These are phyloP conservation scores for Cladophialophora chaetospira DNA, from an alignment of 2,329 filamentous ascomycete genomes.

Conservation along the genomic window DNA sequence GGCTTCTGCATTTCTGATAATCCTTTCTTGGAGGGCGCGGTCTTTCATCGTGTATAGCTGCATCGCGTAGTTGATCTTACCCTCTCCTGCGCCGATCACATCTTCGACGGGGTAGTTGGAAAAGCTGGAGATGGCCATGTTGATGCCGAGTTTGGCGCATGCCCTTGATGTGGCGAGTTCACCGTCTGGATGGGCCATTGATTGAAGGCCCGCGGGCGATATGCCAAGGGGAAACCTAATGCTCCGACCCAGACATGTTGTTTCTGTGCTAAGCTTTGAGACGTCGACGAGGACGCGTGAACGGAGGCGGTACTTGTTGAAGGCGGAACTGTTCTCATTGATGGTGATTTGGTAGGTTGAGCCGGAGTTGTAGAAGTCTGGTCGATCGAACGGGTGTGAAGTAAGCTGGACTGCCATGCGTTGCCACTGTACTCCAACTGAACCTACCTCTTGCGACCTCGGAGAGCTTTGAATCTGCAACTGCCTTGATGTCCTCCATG, in stretches of 20 bases:
- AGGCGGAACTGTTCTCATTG: slow-evolving; percentile 56
- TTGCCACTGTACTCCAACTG: not conserved
- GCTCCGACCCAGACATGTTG: slow-evolving; percentile 44
- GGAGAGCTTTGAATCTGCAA: slow-evolving; percentile 17
- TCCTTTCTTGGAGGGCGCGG: slow-evolving; percentile 44
- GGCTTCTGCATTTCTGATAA: slow-evolving; percentile 45
- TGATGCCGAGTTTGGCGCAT: slow-evolving; percentile 40
- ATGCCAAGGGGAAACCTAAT: slow-evolving; percentile 52
- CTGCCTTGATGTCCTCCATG: slow-evolving; percentile 24
- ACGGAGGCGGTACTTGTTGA: slow-evolving; percentile 47
- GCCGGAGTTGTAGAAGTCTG: slow-evolving; percentile 29
- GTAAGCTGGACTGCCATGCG: too few relatives aligned
- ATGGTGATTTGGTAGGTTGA: slow-evolving; percentile 27
- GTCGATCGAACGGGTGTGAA: not conserved
- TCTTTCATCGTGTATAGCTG: slow-evolving; percentile 27
- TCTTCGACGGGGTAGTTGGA: slow-evolving; percentile 47
- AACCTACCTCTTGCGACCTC: slow-evolving; percentile 21
- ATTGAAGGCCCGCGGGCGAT: slow-evolving; percentile 53
- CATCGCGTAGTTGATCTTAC: slow-evolving; percentile 37
- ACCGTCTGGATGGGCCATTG: slow-evolving; percentile 51
- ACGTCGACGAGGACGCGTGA: slow-evolving; percentile 45
- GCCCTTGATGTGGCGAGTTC: slow-evolving; percentile 51
- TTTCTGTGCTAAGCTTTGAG: slow-evolving; percentile 40
- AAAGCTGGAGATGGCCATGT: slow-evolving; percentile 49
- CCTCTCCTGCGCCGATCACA: slow-evolving; percentile 41